Conservation (phyloP, 192 early-diverging fungal species). For the Rhizophagus clarus region DNA sequence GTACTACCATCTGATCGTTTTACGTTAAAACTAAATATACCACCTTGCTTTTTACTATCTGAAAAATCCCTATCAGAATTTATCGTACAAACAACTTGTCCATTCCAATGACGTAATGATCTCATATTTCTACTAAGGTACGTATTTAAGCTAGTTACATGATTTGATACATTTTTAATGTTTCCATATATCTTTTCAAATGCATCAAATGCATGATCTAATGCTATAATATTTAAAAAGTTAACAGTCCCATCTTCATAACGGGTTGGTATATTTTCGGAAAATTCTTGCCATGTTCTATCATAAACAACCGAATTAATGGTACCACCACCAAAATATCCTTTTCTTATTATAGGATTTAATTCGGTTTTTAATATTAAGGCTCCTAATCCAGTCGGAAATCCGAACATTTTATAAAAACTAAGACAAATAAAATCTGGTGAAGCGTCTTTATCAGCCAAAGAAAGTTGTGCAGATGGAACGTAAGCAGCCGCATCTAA, state of each 20-base stretch:
- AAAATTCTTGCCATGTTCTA: conserved; percentile 54
- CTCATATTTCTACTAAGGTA: conserved; percentile 48
- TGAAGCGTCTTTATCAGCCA: conserved; percentile 46
- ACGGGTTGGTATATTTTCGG: conserved; percentile 42
- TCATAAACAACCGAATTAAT: background rate
- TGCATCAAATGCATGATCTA: conserved; percentile 69
- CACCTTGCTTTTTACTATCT: conserved; percentile 49
- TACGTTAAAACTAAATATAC: conserved; percentile 73
- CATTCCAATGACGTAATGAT: conserved; percentile 56
- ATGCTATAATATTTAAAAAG: conserved; percentile 70
- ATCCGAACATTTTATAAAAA: conserved; percentile 91
- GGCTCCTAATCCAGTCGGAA: conserved; percentile 80
- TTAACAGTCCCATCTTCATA: conserved; percentile 83
- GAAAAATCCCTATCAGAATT: conserved; percentile 39
- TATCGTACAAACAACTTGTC: conserved; percentile 44
- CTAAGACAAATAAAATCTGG: conserved; percentile 76
- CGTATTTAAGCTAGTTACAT: conserved; percentile 51
- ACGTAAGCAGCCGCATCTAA: conserved; percentile 77
- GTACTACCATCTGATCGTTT: conserved; percentile 49
- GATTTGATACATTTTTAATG: conserved; percentile 42
- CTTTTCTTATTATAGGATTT: conserved; percentile 48
- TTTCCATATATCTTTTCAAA: conserved; percentile 45
- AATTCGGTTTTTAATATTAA: conserved; percentile 66
- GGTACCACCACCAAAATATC: conserved; percentile 83
- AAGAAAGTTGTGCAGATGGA: conserved; percentile 62